Evolutionary conservation across 345 rosid species (phyloP).

Genomic region (Salix purpurea): DNA sequence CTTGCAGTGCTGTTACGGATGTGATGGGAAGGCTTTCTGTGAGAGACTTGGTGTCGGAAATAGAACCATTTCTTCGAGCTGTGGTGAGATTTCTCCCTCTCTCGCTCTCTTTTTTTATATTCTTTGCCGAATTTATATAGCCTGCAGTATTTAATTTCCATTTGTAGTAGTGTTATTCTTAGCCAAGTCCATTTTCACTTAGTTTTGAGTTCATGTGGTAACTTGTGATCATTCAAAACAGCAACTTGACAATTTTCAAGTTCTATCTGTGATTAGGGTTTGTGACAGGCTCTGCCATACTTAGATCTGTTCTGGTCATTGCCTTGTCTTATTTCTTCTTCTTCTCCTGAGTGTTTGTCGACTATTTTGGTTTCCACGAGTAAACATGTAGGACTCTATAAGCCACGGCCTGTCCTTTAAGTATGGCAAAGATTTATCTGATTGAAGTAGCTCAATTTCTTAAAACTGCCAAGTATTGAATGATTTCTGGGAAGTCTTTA

Average conservation of each 20-base stretch:
- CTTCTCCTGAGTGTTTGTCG: neutral
- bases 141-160: neutral
- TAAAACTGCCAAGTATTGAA: neutral
- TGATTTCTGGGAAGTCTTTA: neutral
- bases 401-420: neutral
- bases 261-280: neutral
- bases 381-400: neutral
- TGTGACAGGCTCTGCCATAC: neutral
- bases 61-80: slow-evolving; percentile 49
- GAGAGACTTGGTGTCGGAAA: slow-evolving; percentile 21
- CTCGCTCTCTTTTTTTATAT: neutral
- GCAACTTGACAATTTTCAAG: slow-evolving; percentile 1
- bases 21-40: slow-evolving; percentile 33
- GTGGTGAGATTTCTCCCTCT: slow-evolving; percentile 31
- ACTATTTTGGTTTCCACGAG: neutral
- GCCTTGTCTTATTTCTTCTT: neutral
- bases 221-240: neutral
- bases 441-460: neutral
- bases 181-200: neutral
- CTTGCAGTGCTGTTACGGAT: slow-evolving; percentile 39
- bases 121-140: neutral
- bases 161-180: neutral
- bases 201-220: neutral
- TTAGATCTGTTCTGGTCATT: neutral
- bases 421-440: neutral